These are phyloP conservation scores for Taphrina communis DNA, from an alignment of 1,139 yeast species.

Conservation along the genomic window DNA sequence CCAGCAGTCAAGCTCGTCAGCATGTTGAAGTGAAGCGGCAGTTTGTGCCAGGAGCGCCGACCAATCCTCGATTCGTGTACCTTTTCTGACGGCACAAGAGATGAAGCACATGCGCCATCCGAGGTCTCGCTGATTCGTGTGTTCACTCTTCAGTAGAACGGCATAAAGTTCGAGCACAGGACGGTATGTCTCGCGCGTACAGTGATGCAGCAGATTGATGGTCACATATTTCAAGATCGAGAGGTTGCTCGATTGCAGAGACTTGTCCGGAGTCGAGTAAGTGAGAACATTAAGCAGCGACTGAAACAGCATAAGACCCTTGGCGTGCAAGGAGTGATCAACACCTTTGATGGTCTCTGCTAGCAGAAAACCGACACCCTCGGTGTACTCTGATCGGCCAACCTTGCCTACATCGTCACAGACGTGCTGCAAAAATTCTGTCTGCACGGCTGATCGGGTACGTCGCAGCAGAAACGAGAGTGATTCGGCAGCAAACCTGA, in stretches of 20 bases:
- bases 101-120: conserved; percentile 31
- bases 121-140: background rate
- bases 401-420: conserved; percentile 53
- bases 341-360: conserved; percentile 79
- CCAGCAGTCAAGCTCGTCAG: conserved; percentile 16
- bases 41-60: conserved; percentile 45
- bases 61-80: conserved; percentile 54
- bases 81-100: conserved; percentile 49
- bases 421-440: conserved; percentile 59
- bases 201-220: conserved; percentile 36
- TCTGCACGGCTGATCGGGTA: conserved; percentile 60
- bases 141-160: background rate
- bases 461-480: conserved; percentile 81
- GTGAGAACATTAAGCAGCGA: conserved; percentile 19
- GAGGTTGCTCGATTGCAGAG: background rate
- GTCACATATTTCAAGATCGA: conserved; percentile 15
- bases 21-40: background rate
- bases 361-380: conserved; percentile 66
- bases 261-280: background rate
- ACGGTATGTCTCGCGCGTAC: conserved; percentile 36
- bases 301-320: conserved; percentile 33
- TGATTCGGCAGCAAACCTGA: conserved; percentile 90
- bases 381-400: conserved; percentile 53
- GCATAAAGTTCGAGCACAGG: conserved; percentile 21
- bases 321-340: conserved; percentile 72